Evolutionary conservation across 257 asterid genomes (phyloP), one percentile per base, ranked within the genome.

Genomic region (Ilex aquifolium): DNA sequence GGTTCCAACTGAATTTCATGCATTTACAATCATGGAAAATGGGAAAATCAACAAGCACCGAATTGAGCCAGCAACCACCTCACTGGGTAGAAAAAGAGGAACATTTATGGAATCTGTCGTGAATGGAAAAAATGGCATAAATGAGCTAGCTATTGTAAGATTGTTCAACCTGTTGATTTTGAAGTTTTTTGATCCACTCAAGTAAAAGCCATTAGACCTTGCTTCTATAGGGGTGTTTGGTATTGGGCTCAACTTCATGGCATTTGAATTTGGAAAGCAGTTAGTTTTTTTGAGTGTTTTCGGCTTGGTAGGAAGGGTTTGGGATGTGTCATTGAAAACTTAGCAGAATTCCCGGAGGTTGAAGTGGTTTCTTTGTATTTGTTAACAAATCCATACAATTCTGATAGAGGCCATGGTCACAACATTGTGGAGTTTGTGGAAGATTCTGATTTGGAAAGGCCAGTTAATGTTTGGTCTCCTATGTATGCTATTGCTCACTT

Each of bases 1-100:
- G 97, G 96, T 90, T 77, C 97, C 97, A 51, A 88, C 93, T 79
- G 96, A 85, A 60, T 90, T 90, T 55, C 96, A 90, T 72, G 86
- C 82, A 4, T 54, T 56, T 42, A 68, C 79, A 3, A 85, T 90
- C 79, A 74, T 31, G n/a, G n/a, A n/a, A n/a, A n/a, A n/a, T n/a
- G n/a, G n/a, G n/a, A n/a, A n/a, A n/a, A n/a, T n/a, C n/a, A n/a
- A n/a, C n/a, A n/a, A n/a, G n/a, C n/a, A n/a, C n/a, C n/a, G n/a
- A n/a, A n/a, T n/a, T n/a, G n/a, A n/a, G n/a, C n/a, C n/a, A n/a
- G n/a, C n/a, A n/a, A n/a, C n/a, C n/a, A n/a, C n/a, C n/a, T n/a
- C n/a, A n/a, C n/a, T n/a, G n/a, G n/a, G n/a, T n/a, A n/a, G n/a
- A n/a, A n/a, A n/a, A n/a, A n/a, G n/a, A n/a, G n/a, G n/a, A n/a